Evolutionary conservation across 1,284 basidiomycete species (phyloP).

Genomic region (Puccinia coronata): DNA sequence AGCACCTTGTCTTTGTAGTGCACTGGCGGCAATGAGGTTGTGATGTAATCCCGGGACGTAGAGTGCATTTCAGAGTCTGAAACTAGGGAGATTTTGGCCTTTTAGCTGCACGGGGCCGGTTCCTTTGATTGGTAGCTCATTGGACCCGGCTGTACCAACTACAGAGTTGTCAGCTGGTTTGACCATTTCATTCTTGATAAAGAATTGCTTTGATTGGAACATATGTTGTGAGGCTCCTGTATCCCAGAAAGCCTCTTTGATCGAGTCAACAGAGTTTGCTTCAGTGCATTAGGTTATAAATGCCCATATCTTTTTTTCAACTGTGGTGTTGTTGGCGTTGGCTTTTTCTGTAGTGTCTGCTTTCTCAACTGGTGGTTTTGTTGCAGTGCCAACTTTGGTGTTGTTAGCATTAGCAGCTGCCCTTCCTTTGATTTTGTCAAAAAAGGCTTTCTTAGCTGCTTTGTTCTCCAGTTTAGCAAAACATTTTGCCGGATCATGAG

Average conservation of each 20-base stretch:
- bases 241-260: background rate
- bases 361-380: background rate
- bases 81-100: background rate
- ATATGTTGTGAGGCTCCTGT: background rate
- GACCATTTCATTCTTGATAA: background rate
- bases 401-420: background rate
- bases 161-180: background rate
- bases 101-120: background rate
- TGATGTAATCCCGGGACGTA: background rate
- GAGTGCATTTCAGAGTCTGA: background rate
- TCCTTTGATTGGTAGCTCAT: background rate
- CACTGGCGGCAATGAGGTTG: conserved; percentile 5
- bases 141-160: background rate
- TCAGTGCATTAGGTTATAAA: background rate
- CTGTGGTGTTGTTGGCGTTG: background rate
- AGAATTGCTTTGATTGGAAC: background rate
- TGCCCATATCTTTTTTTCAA: background rate
- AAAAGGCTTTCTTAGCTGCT: background rate
- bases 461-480: background rate
- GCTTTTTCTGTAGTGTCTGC: background rate
- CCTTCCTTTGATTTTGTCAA: background rate
- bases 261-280: background rate
- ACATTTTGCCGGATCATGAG: background rate
- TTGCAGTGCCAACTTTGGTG: no score
- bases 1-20: background rate